phyloP scores from a whole-genome alignment of 371 early-diverging fungal species.

The Mucor saturninus region DNA sequence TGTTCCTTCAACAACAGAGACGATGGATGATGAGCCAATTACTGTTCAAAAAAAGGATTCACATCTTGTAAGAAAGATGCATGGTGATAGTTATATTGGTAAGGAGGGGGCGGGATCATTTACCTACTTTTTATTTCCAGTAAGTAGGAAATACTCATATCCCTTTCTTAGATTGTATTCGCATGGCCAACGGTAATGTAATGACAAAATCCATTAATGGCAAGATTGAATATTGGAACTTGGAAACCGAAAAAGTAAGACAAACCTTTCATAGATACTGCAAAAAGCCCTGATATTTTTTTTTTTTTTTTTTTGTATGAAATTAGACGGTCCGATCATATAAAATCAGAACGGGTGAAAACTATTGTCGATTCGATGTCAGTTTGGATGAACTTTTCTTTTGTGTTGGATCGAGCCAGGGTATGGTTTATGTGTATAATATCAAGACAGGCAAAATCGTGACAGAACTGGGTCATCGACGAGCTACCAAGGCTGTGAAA shows the following conservation, averaged over 20 bases:
- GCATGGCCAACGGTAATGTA: slow-evolving; percentile 67
- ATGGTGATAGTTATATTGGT: slow-evolving; percentile 52
- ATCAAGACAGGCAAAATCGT: slow-evolving; percentile 67
- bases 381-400: slow-evolving; percentile 72
- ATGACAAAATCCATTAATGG: slow-evolving; percentile 79
- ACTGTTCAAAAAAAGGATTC: slow-evolving; percentile 41
- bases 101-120: neutral
- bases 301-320: no score
- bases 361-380: slow-evolving; percentile 51
- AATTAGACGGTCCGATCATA: slow-evolving; percentile 33
- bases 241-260: slow-evolving; percentile 43
- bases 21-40: slow-evolving; percentile 35
- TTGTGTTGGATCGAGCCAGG: slow-evolving; percentile 77
- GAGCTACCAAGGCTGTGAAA: slow-evolving; percentile 78
- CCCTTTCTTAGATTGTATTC: slow-evolving; percentile 64
- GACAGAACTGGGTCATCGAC: slow-evolving; percentile 73
- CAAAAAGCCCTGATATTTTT: no score
- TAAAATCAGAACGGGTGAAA: slow-evolving; percentile 44
- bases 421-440: slow-evolving; percentile 72
- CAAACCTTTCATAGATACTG: no score
- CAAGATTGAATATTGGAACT: slow-evolving; percentile 76
- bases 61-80: slow-evolving; percentile 38
- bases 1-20: slow-evolving; percentile 42
- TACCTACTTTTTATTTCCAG: no score
- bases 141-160: neutral